Evolutionary conservation across 495 filamentous ascomycete species (phyloP), one percentile per base, ranked within the genome.

Genomic region (Aspergillus hancockii): DNA sequence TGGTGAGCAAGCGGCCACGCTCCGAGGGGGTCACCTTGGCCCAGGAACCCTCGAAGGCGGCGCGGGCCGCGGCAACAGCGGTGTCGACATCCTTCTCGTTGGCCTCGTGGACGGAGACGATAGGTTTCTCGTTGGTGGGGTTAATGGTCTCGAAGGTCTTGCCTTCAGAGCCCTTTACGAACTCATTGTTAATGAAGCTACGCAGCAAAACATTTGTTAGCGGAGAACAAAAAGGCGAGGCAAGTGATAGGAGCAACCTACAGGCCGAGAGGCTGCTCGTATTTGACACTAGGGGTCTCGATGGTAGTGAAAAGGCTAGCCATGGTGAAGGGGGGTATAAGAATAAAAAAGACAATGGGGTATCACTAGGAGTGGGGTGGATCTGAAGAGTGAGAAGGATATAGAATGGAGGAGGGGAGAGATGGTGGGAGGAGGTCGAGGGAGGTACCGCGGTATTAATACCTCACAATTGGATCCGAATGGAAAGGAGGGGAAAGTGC

Each of bases 151-250:
- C 90, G 72, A 93, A 91, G 66, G 88, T 90, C 79, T 88, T 86
- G 72, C 87, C 88, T 50, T 91, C 91, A 55, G 86, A 84, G 70
- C 86, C 85, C 79, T 92, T 90, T 62, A 96, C 85, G 72, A 86
- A 98, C 78, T 98, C 92, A 72, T 93, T 93, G 86, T 98, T 97
- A 82, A 98, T 98, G 85, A 96, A 98, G 69, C 93, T 97, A 69
- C 19, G 59, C 19, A 54, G 16, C 23, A 55, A 36, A 51, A 30
- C 36, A 4, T 46, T 40, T 16, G 47, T 68, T 58, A 63, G 55
- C 34, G 22, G 19, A 58, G 49, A 3, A 31, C n/a, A 14, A 18
- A 31, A 14, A 18, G 25, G 46, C 30, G 43, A 19, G 50, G 52
- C 51, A 9, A 49, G n/a, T n/a, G n/a, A n/a, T n/a, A n/a, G n/a